Evolutionary conservation across 2,329 filamentous ascomycete genomes (phyloP).

Genomic region (Exserohilum turcica): DNA sequence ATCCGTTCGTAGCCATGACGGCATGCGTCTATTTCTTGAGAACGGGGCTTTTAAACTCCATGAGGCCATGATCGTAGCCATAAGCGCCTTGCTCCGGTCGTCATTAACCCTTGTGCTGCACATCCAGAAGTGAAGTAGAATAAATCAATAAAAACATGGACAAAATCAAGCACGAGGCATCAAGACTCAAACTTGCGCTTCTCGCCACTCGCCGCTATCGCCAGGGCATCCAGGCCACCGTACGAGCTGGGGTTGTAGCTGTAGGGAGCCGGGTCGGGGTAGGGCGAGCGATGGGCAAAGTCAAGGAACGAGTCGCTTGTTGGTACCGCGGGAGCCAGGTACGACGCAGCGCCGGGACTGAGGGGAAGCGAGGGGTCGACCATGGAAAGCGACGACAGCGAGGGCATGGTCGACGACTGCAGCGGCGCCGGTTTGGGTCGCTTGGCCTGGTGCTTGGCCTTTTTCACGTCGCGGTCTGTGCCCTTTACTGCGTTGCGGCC

Average conservation of each 20-base stretch:
- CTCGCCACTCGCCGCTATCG: conserved; percentile 45
- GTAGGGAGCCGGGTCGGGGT: conserved; percentile 39
- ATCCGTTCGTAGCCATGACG: conserved; percentile 47
- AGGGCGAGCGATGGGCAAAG: conserved; percentile 34
- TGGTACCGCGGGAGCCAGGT: conserved; percentile 38
- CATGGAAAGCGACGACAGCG: conserved; percentile 28
- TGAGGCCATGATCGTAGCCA: conserved; percentile 10
- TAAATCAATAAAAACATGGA: neutral
- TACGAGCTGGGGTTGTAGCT: conserved; percentile 34
- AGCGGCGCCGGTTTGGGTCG: conserved; percentile 43
- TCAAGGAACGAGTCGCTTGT: conserved; percentile 30
- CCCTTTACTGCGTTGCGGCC: conserved; percentile 50
- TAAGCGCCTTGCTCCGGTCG: conserved; percentile 18
- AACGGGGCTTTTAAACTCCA: conserved; percentile 30
- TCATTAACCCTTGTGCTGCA: neutral
- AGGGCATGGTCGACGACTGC: conserved; percentile 31
- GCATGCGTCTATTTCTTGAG: conserved; percentile 47
- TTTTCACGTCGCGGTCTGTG: conserved; percentile 45
- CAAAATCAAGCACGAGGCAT: conserved; percentile 5
- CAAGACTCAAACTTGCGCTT: conserved; percentile 45
- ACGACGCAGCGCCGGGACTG: conserved; percentile 36
- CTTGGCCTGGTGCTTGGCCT: conserved; percentile 42
- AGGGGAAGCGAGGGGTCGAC: conserved; percentile 38
- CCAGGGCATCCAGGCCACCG: conserved; percentile 46
- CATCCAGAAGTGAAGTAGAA: conserved; percentile 1